phyloP scores from a whole-genome alignment of 1,139 yeast species.

The Magnusiomyces suaveolens region DNA sequence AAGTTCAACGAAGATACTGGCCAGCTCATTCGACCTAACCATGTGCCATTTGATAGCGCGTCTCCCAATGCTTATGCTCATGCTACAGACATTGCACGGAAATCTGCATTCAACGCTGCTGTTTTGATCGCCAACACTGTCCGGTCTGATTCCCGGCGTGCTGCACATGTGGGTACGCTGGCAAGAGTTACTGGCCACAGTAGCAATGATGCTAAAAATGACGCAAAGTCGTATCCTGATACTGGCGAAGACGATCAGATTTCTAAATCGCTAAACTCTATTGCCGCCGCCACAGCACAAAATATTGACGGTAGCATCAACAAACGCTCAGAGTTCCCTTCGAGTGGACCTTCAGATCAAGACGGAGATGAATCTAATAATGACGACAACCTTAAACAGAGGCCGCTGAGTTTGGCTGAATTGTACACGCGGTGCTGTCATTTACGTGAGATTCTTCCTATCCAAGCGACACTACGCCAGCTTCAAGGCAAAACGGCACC shows the following conservation, averaged over 20 bases:
- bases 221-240: background rate
- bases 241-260: conserved; percentile 23
- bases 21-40: conserved; percentile 22
- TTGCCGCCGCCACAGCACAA: conserved; percentile 28
- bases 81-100: conserved; percentile 25
- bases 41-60: conserved; percentile 21
- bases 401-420: conserved; percentile 42
- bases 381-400: conserved; percentile 14
- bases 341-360: background rate
- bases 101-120: conserved; percentile 29
- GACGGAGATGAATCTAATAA: background rate
- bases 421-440: conserved; percentile 90
- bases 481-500: conserved; percentile 69
- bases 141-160: conserved; percentile 9
- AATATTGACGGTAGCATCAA: conserved; percentile 18
- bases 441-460: conserved; percentile 81
- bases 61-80: conserved; percentile 19
- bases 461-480: conserved; percentile 82
- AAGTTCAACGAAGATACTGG: conserved; percentile 36
- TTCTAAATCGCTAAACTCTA: conserved; percentile 29
- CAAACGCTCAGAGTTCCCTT: background rate
- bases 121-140: conserved; percentile 27
- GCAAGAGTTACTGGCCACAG: background rate
- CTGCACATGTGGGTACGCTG: background rate
- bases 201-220: background rate